Evolutionary conservation across 2,329 filamentous ascomycete species (phyloP), one percentile per base, ranked within the genome.

Genomic region (Claviceps sp.): DNA sequence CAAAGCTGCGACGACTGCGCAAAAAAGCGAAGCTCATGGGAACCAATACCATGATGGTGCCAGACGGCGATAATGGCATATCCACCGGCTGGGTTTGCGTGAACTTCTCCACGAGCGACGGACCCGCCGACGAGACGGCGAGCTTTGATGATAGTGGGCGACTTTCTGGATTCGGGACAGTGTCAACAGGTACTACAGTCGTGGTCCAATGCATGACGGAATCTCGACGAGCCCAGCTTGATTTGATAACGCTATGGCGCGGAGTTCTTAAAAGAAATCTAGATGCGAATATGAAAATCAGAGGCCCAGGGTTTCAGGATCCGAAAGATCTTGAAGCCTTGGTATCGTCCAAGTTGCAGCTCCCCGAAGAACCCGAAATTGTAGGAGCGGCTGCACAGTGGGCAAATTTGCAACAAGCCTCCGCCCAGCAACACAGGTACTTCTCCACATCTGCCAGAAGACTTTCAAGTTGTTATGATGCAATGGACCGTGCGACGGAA

Each of bases 11-110:
- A 38, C 77, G 93, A 43, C 85, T 90, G 65, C 82, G 86, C 7
- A 87, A 88, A 65, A 84, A 85, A 59, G 86, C 89, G 36, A 89
- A 88, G 65, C 72, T 96, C 55, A 72, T 95, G 58, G 89, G 87
- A 14, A 85, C 79, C 54, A 81, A 82, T 2, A 79, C 81, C 0
- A 81, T 82, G n/a, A 75, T 78, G 47, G 73, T 79, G 5, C 79
- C 79, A 11, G 77, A 77, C 47, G 71, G 77, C 1, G 90, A 95
- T 59, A 88, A 96, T 62, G 91, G 90, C 2, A 87, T 95, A 50
- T 84, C 85, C 13, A 96, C 91, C 1, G 90, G 89, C 9, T 98
- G 93, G 93, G 85, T 98, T 20, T 98, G 93, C 67, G 87, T 97
- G 55, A 94, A 95, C 63, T 78, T 93, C 9, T 88, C 87, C 4